Base-by-base conservation (phyloP, 208 protist species). In the Crithidia thermophila region DNA sequence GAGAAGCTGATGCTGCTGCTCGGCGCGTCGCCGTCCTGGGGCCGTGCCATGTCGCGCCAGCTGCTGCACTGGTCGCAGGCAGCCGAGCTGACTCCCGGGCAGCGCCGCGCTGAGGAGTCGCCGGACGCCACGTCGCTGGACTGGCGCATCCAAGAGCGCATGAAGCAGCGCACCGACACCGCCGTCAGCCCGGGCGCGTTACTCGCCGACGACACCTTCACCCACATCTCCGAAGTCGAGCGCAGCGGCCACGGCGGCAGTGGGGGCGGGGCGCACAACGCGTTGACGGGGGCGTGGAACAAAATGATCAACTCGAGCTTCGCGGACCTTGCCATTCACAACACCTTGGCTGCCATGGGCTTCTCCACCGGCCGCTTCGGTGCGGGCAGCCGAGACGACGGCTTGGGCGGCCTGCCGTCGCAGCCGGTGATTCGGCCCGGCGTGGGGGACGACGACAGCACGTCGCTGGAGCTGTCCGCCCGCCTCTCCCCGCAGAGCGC, bases 121-220 rank as follows among this genome's bases (percentile, higher is more conserved):
- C 52, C 63, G 30, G 45, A 58, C 28, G 39, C 52, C 0, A 21
- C 25, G 45, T 5, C 31, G 23, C 42, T 34, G 46, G 55, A 69
- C 31, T 49, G 69, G 61, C 61, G 49, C 40, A 60, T 58, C 18
- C 60, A 61, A 27, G 61, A 63, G 39, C 67, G 55, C 9, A 56
- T 70, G 53, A 46, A 39, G 40, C 40, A 25, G 0, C 9, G 25
- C 11, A 69, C 33, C 18, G 34, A 34, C 37, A 27, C 18, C 28
- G 43, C 18, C 50, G 11, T 45, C 23, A 10, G 43, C 45, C 43
- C 23, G 21, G 40, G 51, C 28, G 61, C 59, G 45, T 52, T 63
- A 20, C 42, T 82, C 11, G 71, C 77, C 8, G 81, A 84, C 55
- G 75, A 85, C 36, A 81, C 80, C 47, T 85, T 77, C 53, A 62